Conservation (phyloP, 257 asterid genomes). For the Voacanga thouarsii region DNA sequence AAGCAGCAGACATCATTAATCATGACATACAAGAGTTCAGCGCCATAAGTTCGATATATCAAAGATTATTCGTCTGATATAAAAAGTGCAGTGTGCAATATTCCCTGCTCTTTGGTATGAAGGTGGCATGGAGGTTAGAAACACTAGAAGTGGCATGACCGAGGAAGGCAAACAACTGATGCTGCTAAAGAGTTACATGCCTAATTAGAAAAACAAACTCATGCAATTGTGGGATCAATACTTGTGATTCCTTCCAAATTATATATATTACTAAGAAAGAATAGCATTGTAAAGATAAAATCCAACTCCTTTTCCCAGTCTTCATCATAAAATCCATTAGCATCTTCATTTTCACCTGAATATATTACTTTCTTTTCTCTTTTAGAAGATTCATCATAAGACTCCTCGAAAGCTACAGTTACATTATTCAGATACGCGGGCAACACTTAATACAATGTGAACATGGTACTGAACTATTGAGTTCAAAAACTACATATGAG, state of each 20-base stretch:
- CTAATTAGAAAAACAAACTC: neutral
- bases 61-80: conserved; percentile 7
- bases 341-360: neutral
- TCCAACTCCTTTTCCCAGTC: neutral
- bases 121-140: neutral
- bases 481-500: neutral
- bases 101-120: neutral
- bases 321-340: conserved; percentile 2
- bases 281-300: neutral
- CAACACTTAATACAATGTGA: neutral
- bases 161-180: neutral
- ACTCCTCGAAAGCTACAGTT: neutral
- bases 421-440: conserved; percentile 1
- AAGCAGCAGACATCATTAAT: conserved; percentile 9
- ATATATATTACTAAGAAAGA: neutral
- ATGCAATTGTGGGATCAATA: neutral
- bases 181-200: neutral
- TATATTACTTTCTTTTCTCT: neutral
- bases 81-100: neutral
- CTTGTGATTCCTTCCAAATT: neutral
- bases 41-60: conserved; percentile 1
- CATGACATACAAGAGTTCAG: conserved; percentile 1
- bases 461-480: neutral
- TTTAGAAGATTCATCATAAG: neutral
- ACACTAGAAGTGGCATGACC: neutral